These are phyloP conservation scores for Mortierella claussenii DNA, from an alignment of 192 early-diverging fungal species.

Conservation along the genomic window DNA sequence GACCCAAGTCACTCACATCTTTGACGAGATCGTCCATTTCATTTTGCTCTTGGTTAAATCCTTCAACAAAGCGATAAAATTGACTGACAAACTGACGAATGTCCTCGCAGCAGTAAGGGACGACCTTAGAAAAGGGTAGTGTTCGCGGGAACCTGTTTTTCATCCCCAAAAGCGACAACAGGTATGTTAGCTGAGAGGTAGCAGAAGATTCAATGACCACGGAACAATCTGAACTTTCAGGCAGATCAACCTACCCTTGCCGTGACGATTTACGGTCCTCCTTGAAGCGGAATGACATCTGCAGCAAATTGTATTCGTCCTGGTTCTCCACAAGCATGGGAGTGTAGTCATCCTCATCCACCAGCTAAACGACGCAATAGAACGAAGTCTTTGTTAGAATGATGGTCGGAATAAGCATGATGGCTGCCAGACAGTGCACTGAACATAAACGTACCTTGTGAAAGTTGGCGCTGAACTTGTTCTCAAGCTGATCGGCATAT, in stretches of 20 bases:
- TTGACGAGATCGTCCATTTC: conserved; percentile 91
- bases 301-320: conserved; percentile 72
- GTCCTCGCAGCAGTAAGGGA: conserved; percentile 74
- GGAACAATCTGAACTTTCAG: too few species aligned
- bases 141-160: conserved; percentile 70
- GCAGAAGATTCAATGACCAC: too few species aligned
- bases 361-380: conserved; percentile 66
- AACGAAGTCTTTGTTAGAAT: not conserved
- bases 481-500: conserved; percentile 81
- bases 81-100: conserved; percentile 78
- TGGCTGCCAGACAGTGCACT: not conserved
- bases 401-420: not conserved
- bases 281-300: conserved; percentile 70
- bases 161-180: not conserved
- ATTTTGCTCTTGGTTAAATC: conserved; percentile 81
- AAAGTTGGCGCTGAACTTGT: conserved; percentile 71
- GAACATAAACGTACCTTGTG: conserved; percentile 62
- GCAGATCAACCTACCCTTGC: conserved; percentile 39
- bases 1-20: conserved; percentile 58
- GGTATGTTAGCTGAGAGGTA: not conserved
- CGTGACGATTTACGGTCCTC: conserved; percentile 57
- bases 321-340: conserved; percentile 76
- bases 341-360: conserved; percentile 85
- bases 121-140: conserved; percentile 85
- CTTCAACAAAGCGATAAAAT: conserved; percentile 89